Evolutionary conservation across 1,284 basidiomycete species (phyloP).

Genomic region (Boletellus deceptivus): DNA sequence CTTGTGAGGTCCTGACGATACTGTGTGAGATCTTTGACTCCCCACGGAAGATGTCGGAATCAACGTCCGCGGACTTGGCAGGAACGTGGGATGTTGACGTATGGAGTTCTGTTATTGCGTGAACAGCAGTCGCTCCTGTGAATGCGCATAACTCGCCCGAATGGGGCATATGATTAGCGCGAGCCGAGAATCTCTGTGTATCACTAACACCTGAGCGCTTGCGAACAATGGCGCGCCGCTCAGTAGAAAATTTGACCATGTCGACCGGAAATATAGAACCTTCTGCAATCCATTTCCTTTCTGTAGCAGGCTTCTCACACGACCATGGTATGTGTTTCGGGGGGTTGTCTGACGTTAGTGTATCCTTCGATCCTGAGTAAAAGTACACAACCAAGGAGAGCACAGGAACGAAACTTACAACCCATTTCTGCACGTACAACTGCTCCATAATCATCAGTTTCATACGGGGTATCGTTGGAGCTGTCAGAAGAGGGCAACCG

Average conservation of each 20-base stretch:
- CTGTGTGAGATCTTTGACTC: constrained; percentile 7
- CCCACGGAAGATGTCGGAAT: constrained; percentile 4
- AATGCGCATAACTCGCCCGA: constrained; percentile 1
- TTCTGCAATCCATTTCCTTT: constrained; percentile 47
- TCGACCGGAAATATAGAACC: constrained; percentile 49
- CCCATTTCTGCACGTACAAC: constrained; percentile 50
- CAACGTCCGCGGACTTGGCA: constrained; percentile 11
- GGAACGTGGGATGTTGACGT: not conserved
- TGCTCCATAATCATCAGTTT: constrained; percentile 49
- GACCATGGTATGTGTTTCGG: constrained; percentile 50
- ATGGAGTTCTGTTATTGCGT: constrained; percentile 1
- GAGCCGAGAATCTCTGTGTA: not conserved
- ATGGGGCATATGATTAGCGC: not conserved
- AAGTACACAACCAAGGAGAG: constrained; percentile 4
- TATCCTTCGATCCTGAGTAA: constrained; percentile 28
- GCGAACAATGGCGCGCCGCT: constrained; percentile 17
- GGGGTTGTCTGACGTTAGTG: constrained; percentile 32
- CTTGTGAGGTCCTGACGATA: constrained; percentile 2
- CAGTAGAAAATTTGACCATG: constrained; percentile 34
- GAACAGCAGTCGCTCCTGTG: constrained; percentile 3
- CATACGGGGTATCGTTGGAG: constrained; percentile 54
- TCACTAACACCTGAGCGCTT: constrained; percentile 1
- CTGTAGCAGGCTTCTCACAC: constrained; percentile 29
- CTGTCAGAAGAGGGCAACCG: constrained; percentile 31
- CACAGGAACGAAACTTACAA: constrained; percentile 39